Conservation (phyloP, 192 early-diverging fungal genomes). For the Haplosporangium gracile region DNA sequence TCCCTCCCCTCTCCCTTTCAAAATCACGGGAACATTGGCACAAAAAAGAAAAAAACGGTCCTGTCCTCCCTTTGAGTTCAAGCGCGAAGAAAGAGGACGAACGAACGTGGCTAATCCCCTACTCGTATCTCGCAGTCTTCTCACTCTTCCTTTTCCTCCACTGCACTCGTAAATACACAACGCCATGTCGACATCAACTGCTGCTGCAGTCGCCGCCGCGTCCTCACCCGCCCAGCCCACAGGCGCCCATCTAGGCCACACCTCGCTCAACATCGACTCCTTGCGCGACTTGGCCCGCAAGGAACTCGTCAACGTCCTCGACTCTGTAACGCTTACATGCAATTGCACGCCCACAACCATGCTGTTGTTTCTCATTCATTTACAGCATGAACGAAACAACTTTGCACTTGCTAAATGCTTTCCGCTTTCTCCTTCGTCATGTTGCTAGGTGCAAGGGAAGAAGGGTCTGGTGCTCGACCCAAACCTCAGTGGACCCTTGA, state of each 20-base stretch:
- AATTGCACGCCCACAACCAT: not conserved
- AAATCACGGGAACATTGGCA: not conserved
- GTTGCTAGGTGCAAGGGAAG: constrained; percentile 82
- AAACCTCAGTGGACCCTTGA: constrained; percentile 84
- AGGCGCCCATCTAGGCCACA: constrained; percentile 65
- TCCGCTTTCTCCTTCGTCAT: not conserved
- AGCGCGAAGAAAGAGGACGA: not conserved
- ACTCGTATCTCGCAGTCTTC: not conserved
- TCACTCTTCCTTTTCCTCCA: not conserved
- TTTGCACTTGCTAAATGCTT: not conserved
- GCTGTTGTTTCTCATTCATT: not conserved
- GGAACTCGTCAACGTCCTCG: constrained; percentile 77
- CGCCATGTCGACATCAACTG: constrained; percentile 49
- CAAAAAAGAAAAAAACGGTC: not conserved
- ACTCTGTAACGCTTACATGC: constrained; percentile 69
- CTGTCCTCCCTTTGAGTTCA: not conserved
- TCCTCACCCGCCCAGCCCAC: constrained; percentile 48
- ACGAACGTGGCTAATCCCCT: not conserved
- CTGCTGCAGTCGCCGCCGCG: constrained; percentile 51
- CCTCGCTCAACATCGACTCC: constrained; percentile 64
- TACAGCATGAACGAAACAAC: not conserved
- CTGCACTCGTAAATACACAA: not conserved
- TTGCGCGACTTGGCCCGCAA: constrained; percentile 73
- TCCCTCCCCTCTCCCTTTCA: too few relatives aligned
- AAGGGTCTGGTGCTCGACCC: constrained; percentile 94